Percentiles rank a stretch among this genome's conserved stretches.
Evolutionary conservation across 108 stramenopile species (phyloP).

Genomic region (Pseudonitzschia pungens): DNA sequence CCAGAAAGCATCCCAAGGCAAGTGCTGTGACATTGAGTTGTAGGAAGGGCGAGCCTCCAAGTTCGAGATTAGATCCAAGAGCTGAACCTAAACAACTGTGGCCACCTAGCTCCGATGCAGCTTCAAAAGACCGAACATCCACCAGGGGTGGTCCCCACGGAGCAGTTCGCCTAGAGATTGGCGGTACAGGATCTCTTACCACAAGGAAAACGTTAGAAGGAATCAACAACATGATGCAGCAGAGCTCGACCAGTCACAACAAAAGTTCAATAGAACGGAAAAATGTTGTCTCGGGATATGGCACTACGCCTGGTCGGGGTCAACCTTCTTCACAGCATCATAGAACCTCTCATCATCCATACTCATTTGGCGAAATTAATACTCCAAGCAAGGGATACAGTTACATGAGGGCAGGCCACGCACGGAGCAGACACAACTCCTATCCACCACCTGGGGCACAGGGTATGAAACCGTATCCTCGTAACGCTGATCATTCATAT

Average conservation of each 20-base stretch:
- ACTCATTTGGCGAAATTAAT: slow-evolving; percentile 10
- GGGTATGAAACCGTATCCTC: slow-evolving; percentile 17
- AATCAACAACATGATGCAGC: slow-evolving; percentile 49
- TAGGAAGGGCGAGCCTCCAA: not conserved
- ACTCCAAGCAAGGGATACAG: slow-evolving; percentile 25
- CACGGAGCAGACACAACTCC: not conserved
- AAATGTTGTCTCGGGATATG: not conserved
- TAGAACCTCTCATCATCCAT: slow-evolving; percentile 7
- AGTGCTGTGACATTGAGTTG: slow-evolving; percentile 28
- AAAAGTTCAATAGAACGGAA: not conserved
- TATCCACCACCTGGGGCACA: slow-evolving; percentile 4
- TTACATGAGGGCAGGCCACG: not conserved
- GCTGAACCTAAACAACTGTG: slow-evolving; percentile 25
- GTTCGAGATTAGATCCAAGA: slow-evolving; percentile 14
- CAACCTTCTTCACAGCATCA: slow-evolving; percentile 19
- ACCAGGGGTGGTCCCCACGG: slow-evolving; percentile 10
- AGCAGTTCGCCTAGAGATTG: slow-evolving; percentile 32
- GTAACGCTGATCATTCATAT: slow-evolving; percentile 7
- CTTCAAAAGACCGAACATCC: slow-evolving; percentile 7
- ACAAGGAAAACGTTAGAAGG: slow-evolving; percentile 41
- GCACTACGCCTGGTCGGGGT: slow-evolving; percentile 6
- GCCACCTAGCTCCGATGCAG: slow-evolving; percentile 4
- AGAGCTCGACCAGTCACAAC: not conserved
- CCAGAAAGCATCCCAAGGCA: not conserved
- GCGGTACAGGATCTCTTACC: slow-evolving; percentile 26